Evolutionary conservation across 352 stramenopile genomes (phyloP), one percentile per base, ranked within the genome.

Genomic region (Phytophthora meadii): DNA sequence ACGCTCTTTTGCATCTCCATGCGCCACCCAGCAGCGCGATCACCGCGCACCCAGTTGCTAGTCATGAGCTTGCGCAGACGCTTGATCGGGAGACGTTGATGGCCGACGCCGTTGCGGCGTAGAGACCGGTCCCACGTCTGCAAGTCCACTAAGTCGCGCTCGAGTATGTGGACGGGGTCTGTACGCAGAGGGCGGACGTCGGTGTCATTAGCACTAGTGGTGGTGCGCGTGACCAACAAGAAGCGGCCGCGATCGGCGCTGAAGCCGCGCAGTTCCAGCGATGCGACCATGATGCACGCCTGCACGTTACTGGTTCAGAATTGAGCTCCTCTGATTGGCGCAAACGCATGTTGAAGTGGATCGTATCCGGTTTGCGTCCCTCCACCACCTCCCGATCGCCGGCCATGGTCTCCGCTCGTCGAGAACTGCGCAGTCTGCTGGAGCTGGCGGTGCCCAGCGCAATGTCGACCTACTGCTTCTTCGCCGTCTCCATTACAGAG

Each of bases 401-500:
- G 39, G 37, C 37, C 49, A 77, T 77, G 69, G 69, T 77, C 50
- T 74, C 69, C 9, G 69, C 60, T n/a, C 69, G 69, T 25, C 66
- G 56, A 14, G 69, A 77, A 54, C 65, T 77, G 39, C 65, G 65
- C 54, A 72, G 68, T 56, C 61, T 92, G 50, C 48, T 87, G 67
- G 78, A 71, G 72, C 76, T 92, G 37, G 79, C 80, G 54, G 55
- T 88, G 49, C 81, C 84, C 12, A 71, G 75, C 50, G 81, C 80
- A 32, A 37, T 87, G 36, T 89, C 81, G 19, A 90, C 81, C 36
- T 90, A 89, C 77, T 87, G 75, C 79, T 91, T 90, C 79, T 91
- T 93, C 64, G 82, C 81, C 22, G 79, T 93, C 54, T 91, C 78
- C 28, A 72, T 96, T 60, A 94, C 86, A 6, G 82, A 93, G 73